Evolutionary conservation across 139 green algal genomes (phyloP), one percentile per base, ranked within the genome.

Genomic region (Eudorina sp.): DNA sequence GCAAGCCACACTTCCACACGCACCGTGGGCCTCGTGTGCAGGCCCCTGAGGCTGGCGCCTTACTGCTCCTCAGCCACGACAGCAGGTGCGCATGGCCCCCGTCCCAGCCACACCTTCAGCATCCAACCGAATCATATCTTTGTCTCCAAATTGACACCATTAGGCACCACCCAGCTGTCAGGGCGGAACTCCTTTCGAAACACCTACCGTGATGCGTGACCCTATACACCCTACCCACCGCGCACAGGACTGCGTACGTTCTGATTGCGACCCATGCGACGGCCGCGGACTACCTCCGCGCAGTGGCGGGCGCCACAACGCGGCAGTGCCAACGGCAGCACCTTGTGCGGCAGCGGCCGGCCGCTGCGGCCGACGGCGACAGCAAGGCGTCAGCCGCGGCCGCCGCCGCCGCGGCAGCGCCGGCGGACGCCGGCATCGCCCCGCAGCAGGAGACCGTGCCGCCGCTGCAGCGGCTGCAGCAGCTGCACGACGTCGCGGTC

Each of bases 251-350:
- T 3, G 58, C 78, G 0, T 85, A 60, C 55, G 0, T 85, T 1
- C 58, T 85, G 78, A 13, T 85, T 0, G 55, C 78, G 2, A 85
- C 78, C 23, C 78, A 85, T 40, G 78, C 78, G 25, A 51, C 34
- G 25, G 34, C 76, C 14, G 31, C 34, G 3, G 48, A 68, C 2
- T 34, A 70, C 16, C 53, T 83, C 3, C 9, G 11, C 36, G 72
- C 72, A 5, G 72, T 40, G 5, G 46, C 75, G 16, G 11, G n/a
- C 48, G 48, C 75, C 23, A 46, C 75, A 14, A 40, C 25, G 18
- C 34, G 23, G 29, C 64, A 73, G 64, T 23, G 34, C 13, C 64
- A 34, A 73, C 25, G 23, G 27, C n/a, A n/a, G n/a, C n/a, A n/a
- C n/a, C n/a, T n/a, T n/a, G 23, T 73, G 68, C 68, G 1, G 72